Conservation (phyloP, 192 early-diverging fungal species). For the Phycomyces blakesleeanus region DNA sequence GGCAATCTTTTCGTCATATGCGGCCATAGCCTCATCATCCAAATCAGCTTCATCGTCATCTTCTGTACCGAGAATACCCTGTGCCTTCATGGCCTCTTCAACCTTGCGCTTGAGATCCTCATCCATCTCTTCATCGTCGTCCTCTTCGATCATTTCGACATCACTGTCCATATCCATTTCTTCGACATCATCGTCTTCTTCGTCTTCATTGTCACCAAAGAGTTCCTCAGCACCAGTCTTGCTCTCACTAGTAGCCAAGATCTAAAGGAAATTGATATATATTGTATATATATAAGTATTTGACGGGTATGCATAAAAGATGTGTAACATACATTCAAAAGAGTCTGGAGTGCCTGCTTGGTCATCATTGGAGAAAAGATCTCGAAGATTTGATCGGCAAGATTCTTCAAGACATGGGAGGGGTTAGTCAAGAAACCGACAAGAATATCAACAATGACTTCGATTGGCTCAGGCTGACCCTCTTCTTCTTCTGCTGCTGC, state of each 20-base stretch:
- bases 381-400: constrained; percentile 83
- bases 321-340: constrained; percentile 63
- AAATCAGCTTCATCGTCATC: constrained; percentile 34
- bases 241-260: constrained; percentile 50
- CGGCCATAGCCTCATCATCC: constrained; percentile 45
- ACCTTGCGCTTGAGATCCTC: constrained; percentile 76
- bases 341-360: constrained; percentile 67
- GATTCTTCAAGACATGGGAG: constrained; percentile 64
- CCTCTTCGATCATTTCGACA: constrained; percentile 34
- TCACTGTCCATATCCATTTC: constrained; percentile 38
- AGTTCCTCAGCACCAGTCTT: constrained; percentile 55
- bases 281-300: too few relatives aligned
- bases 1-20: constrained; percentile 87
- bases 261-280: too few relatives aligned
- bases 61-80: constrained; percentile 43
- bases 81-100: constrained; percentile 62
- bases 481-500: constrained; percentile 44
- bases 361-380: constrained; percentile 76
- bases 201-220: constrained; percentile 50
- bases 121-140: constrained; percentile 49
- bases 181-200: constrained; percentile 44
- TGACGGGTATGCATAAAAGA: too few relatives aligned
- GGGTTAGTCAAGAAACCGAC: constrained; percentile 84
- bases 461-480: constrained; percentile 75
- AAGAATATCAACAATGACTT: constrained; percentile 91